Evolutionary conservation across 371 early-diverging fungal genomes (phyloP).

Genomic region (Rhizopus microsporus): DNA sequence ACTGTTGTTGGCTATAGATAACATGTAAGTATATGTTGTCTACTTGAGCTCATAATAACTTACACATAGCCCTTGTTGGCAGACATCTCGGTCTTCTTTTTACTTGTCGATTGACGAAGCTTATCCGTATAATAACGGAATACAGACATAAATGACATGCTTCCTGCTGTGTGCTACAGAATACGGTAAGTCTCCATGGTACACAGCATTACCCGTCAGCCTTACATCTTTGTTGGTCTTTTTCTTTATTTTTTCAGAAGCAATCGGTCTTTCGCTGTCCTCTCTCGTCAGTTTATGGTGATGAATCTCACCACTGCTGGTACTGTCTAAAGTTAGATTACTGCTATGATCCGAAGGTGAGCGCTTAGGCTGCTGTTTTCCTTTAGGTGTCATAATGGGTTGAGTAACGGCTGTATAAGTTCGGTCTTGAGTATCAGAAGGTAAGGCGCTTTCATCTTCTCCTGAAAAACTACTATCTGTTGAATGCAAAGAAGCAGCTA

Average conservation of each 20-base stretch:
- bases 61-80: conserved; percentile 50
- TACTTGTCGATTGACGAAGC: conserved; percentile 39
- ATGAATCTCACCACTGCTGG: conserved; percentile 35
- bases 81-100: conserved; percentile 22
- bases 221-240: conserved; percentile 41
- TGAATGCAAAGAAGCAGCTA: conserved; percentile 40
- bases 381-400: conserved; percentile 42
- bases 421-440: conserved; percentile 21
- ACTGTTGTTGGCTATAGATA: conserved; percentile 42
- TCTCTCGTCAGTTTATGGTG: conserved; percentile 52
- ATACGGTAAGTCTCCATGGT: not conserved
- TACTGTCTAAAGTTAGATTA: conserved; percentile 14
- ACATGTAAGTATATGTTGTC: not conserved
- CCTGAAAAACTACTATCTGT: conserved; percentile 42
- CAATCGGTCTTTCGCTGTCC: conserved; percentile 54
- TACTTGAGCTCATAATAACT: conserved; percentile 4
- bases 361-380: conserved; percentile 4
- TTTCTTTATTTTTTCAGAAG: conserved; percentile 56
- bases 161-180: conserved; percentile 30
- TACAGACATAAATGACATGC: conserved; percentile 40
- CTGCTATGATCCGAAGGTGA: conserved; percentile 7
- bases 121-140: conserved; percentile 54
- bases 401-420: conserved; percentile 34
- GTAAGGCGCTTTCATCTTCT: conserved; percentile 35
- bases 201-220: not conserved